phyloP scores from a whole-genome alignment of 202 grass and related monocot genomes.

The Zizania palustris region DNA sequence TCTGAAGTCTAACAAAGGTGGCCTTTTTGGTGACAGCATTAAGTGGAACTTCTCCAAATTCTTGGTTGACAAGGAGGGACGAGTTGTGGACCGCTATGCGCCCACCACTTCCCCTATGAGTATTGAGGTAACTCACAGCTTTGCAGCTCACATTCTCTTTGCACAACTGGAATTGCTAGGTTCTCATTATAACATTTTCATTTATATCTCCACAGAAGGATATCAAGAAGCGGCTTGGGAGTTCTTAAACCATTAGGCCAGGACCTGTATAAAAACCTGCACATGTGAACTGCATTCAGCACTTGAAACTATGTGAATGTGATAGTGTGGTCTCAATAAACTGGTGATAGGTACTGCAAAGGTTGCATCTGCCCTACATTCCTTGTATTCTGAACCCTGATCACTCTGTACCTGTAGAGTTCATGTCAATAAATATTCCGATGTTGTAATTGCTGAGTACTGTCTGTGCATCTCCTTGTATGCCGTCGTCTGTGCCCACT shows the following conservation, averaged over 20 bases:
- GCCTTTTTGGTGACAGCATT: constrained; percentile 83
- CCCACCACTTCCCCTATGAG: constrained; percentile 90
- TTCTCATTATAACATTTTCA: constrained; percentile 8
- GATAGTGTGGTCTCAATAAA: constrained; percentile 42
- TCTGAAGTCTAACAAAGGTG: constrained; percentile 86
- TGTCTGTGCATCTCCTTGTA: neutral
- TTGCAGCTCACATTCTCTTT: neutral
- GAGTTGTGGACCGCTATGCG: constrained; percentile 80
- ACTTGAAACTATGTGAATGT: neutral
- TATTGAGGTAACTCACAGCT: constrained; percentile 71
- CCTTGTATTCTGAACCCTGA: constrained; percentile 7
- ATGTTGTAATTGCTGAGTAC: neutral
- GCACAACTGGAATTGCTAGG: neutral
- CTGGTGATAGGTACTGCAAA: constrained; percentile 13
- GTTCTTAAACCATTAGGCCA: constrained; percentile 44
- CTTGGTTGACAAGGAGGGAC: constrained; percentile 92
- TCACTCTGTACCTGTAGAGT: constrained; percentile 37
- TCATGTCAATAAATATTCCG: constrained; percentile 11
- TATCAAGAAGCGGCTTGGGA: constrained; percentile 83
- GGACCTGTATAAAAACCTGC: constrained; percentile 8
- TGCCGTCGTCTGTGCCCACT: neutral
- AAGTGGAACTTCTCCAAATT: constrained; percentile 99
- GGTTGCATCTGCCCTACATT: neutral
- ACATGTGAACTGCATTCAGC: neutral
- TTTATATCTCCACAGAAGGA: constrained; percentile 72